Evolutionary conservation across 768 basidiomycete genomes (phyloP).

Genomic region (Leccinum pellstonianum): DNA sequence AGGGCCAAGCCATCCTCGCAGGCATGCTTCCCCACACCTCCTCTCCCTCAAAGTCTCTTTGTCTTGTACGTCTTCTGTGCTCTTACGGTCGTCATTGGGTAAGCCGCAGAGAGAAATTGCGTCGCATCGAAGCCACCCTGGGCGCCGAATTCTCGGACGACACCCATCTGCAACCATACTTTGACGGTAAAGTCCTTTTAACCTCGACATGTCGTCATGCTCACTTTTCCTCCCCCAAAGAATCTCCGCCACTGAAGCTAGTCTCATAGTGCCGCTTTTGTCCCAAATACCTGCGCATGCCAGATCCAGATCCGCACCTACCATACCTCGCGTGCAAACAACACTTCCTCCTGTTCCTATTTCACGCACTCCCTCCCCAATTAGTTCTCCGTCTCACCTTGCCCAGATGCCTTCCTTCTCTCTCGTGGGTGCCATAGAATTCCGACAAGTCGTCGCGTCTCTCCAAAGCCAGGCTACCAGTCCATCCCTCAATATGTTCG

Average conservation of each 20-base stretch:
- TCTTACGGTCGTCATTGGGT: slow-evolving; percentile 66
- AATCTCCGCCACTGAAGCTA: slow-evolving; percentile 8
- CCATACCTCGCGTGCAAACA: slow-evolving; percentile 39
- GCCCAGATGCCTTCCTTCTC: slow-evolving; percentile 80
- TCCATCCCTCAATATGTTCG: slow-evolving; percentile 60
- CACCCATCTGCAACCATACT: slow-evolving; percentile 48
- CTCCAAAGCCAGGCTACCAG: slow-evolving; percentile 68
- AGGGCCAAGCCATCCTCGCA: slow-evolving; percentile 39
- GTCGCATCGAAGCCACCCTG: slow-evolving; percentile 48
- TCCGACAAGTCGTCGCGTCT: slow-evolving; percentile 84
- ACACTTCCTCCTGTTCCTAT: slow-evolving; percentile 43
- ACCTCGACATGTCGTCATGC: neutral
- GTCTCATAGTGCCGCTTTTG: slow-evolving; percentile 19
- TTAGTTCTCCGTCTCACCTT: slow-evolving; percentile 37
- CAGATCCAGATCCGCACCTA: slow-evolving; percentile 40
- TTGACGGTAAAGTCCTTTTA: slow-evolving; percentile 57
- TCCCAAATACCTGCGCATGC: slow-evolving; percentile 37
- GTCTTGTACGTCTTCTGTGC: slow-evolving; percentile 79
- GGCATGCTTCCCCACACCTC: slow-evolving; percentile 32
- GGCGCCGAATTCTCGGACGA: slow-evolving; percentile 60
- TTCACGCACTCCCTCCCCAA: slow-evolving; percentile 50
- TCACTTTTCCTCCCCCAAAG: slow-evolving; percentile 1
- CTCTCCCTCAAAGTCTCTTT: slow-evolving; percentile 46
- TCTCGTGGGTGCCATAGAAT: slow-evolving; percentile 92
- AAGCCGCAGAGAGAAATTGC: slow-evolving; percentile 49